Percentiles rank a stretch among this genome's conserved stretches.
These are phyloP conservation scores for Epichloe bromicola DNA, from an alignment of 2,329 filamentous ascomycete species.

Conservation along the genomic window DNA sequence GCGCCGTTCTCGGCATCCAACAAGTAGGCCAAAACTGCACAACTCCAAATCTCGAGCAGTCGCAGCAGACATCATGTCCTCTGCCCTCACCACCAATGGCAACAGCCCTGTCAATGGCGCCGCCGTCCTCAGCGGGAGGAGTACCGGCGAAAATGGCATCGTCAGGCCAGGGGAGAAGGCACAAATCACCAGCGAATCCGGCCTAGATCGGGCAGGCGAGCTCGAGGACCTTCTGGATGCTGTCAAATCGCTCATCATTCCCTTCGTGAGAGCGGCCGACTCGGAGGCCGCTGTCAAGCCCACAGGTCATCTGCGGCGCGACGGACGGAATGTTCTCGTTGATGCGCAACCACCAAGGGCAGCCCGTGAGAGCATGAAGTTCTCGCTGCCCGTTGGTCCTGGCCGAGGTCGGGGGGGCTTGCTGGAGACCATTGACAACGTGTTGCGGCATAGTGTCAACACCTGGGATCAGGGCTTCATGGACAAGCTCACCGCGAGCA, in stretches of 20 bases:
- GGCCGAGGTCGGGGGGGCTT: conserved; percentile 60
- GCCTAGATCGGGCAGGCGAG: conserved; percentile 1
- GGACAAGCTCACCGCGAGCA: conserved; percentile 87
- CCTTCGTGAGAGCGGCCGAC: conserved; percentile 1
- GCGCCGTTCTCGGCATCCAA: no score
- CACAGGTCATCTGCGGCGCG: background rate
- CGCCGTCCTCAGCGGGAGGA: no score
- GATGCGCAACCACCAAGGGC: background rate
- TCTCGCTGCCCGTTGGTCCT: conserved; percentile 35
- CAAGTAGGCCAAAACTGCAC: no score
- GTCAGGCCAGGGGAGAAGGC: no score
- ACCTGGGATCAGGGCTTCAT: conserved; percentile 97
- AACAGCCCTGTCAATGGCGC: no score
- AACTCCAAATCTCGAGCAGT: no score
- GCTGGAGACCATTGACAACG: conserved; percentile 51
- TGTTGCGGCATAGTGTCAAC: conserved; percentile 81
- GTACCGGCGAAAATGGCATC: no score
- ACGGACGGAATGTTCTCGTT: background rate
- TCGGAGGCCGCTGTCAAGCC: background rate
- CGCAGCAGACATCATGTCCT: no score
- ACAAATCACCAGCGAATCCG: background rate
- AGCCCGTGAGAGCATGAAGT: background rate
- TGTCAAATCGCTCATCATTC: conserved; percentile 2
- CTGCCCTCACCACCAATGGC: no score
- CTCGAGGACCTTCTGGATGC: conserved; percentile 2